Base-by-base conservation (phyloP, 352 stramenopile genomes). In the Aphanomyces invadans region DNA sequence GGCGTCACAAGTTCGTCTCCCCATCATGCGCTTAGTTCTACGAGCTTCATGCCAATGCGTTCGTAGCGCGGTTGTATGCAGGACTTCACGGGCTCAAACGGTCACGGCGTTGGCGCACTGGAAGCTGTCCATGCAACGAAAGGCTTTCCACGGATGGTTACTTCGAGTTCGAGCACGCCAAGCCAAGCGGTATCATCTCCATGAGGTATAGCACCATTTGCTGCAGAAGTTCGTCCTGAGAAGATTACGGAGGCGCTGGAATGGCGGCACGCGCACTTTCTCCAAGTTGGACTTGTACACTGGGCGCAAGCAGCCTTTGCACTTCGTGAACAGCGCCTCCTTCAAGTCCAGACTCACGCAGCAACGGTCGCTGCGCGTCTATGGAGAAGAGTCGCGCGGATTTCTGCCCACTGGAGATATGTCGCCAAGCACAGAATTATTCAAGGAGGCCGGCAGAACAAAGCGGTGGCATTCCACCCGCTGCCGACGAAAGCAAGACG, bases 171-270 rank as follows among this genome's bases (percentile, higher is more conserved):
- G 21, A 4, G 11, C 19, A 2, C 36, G 55, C 11, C 32, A 33
- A 7, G 21, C 25, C 38, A 64, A 64, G 36, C 36, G 55, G 17
- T 17, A 51, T 46, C 28, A 26, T n/a, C 55, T 32, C 19, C 55
- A 64, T 5, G 55, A 64, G 38, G 55, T 64, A 23, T 10, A 10
- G 5, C 19, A 57, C 28, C 25, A 19, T n/a, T 23, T 45, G 4
- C 4, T 62, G 21, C 31, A 26, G n/a, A n/a, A n/a, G n/a, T n/a
- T n/a, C n/a, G n/a, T n/a, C n/a, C n/a, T n/a, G n/a, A n/a, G n/a
- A n/a, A n/a, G n/a, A n/a, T n/a, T 23, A 42, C 21, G n/a, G 26
- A 64, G 55, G 55, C 55, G 11, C 28, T 64, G 21, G 55, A 64
- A n/a, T 64, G 55, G 55, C n/a, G 55, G 3, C 55, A 49, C 19